A percentile compares a stretch with the other conserved stretches of the same genome.
phyloP scores from a whole-genome alignment of 495 filamentous ascomycete species.

The Aspergillus funiculosus region DNA sequence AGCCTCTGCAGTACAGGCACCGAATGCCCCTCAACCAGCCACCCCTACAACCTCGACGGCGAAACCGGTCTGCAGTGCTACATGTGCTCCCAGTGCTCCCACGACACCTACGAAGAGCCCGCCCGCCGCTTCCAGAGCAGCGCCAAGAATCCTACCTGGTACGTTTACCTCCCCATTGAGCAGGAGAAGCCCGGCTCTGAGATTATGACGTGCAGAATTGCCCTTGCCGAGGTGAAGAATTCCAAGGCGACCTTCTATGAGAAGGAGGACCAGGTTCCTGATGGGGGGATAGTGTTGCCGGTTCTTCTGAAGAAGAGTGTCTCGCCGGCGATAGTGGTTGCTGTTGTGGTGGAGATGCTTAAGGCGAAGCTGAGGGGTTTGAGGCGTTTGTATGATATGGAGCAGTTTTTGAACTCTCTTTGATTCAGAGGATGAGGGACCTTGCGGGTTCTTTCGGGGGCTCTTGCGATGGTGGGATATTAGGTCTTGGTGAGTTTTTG shows the following conservation, averaged over 20 bases:
- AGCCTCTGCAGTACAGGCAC: background rate
- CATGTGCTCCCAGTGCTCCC: conserved; percentile 4
- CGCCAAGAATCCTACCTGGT: background rate
- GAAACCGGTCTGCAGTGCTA: conserved; percentile 2
- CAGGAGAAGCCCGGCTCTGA: background rate
- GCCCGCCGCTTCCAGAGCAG: background rate
- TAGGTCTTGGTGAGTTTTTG: background rate
- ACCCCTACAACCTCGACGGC: background rate
- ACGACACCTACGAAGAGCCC: background rate
- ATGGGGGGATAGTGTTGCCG: background rate
- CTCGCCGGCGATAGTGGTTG: background rate
- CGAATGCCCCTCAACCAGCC: background rate
- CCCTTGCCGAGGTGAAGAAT: background rate
- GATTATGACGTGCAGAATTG: conserved; percentile 1
- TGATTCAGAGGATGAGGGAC: too few relatives aligned
- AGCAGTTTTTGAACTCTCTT: conserved; percentile 1
- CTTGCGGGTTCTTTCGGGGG: too few relatives aligned
- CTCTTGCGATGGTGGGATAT: too few relatives aligned
- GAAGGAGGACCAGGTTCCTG: background rate
- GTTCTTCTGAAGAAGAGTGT: background rate
- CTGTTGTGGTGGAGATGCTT: background rate
- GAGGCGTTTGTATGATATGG: background rate
- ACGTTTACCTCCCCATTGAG: conserved; percentile 4
- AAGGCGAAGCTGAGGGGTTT: conserved; percentile 1
- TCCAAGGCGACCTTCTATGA: conserved; percentile 2